Conservation (phyloP, 345 rosid species). For the Conringia planisiliqua region DNA sequence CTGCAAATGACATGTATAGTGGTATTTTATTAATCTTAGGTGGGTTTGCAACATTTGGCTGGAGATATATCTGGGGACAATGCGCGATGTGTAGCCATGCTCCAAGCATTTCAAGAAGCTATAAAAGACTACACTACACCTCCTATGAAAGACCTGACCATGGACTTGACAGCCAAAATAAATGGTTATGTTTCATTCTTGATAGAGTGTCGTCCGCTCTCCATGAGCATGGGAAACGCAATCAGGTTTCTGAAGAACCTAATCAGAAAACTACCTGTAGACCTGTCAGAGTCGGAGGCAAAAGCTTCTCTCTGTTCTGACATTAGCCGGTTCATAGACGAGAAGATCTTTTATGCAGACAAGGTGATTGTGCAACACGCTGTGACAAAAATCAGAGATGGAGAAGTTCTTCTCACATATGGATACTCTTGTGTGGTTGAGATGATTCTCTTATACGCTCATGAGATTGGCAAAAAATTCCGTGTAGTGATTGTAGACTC, state of each 20-base stretch:
- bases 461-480: conserved; percentile 66
- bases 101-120: conserved; percentile 69
- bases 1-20: too few relatives aligned
- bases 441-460: conserved; percentile 66
- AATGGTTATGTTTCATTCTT: conserved; percentile 66
- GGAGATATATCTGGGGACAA: conserved; percentile 70
- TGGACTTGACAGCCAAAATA: conserved; percentile 64
- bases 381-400: conserved; percentile 64
- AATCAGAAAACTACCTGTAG: conserved; percentile 55
- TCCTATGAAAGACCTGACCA: conserved; percentile 47
- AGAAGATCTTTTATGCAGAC: conserved; percentile 64
- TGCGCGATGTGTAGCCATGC: conserved; percentile 84
- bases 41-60: conserved; percentile 65
- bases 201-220: conserved; percentile 71
- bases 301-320: conserved; percentile 51
- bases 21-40: conserved; percentile 36
- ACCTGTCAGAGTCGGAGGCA: conserved; percentile 60
- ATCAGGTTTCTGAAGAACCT: conserved; percentile 70
- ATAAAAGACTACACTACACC: conserved; percentile 66
- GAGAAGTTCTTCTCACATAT: conserved; percentile 75
- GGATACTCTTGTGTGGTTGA: conserved; percentile 77
- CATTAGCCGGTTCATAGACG: conserved; percentile 61
- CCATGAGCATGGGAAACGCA: conserved; percentile 92
- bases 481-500: conserved; percentile 71
- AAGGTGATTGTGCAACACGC: conserved; percentile 69